phyloP scores from a whole-genome alignment of 1,284 basidiomycete genomes.

The Ceraceosorus guamensis region DNA sequence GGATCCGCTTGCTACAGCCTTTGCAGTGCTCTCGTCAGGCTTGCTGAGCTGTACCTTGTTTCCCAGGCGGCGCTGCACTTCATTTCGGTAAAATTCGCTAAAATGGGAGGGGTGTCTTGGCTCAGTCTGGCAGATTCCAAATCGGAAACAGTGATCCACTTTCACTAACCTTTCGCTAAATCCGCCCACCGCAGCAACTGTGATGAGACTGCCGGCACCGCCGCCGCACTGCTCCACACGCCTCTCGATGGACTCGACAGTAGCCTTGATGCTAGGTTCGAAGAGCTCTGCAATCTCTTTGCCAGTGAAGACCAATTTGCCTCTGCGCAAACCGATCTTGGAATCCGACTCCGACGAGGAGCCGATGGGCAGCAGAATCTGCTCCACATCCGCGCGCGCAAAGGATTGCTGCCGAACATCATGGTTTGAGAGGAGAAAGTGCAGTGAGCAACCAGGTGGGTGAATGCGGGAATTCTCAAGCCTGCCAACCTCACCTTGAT shows the following conservation, averaged over 20 bases:
- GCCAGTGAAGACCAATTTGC: conserved; percentile 12
- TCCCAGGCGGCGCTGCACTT: conserved; percentile 6
- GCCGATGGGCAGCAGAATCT: conserved; percentile 13
- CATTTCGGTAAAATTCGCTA: neutral
- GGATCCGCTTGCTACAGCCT: conserved; percentile 13
- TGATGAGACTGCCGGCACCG: neutral
- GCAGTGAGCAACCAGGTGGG: too few relatives aligned
- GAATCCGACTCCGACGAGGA: conserved; percentile 10
- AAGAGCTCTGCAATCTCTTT: conserved; percentile 12
- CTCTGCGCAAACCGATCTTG: conserved; percentile 9
- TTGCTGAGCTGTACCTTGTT: conserved; percentile 12
- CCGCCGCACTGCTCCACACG: conserved; percentile 5
- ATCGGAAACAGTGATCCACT: neutral
- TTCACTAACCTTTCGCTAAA: conserved; percentile 6
- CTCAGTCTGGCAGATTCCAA: neutral
- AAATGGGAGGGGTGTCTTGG: too few relatives aligned
- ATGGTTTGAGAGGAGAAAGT: too few relatives aligned
- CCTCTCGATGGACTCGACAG: conserved; percentile 7
- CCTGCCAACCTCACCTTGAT: neutral
- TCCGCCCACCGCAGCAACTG: conserved; percentile 11
- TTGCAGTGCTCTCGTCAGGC: conserved; percentile 14
- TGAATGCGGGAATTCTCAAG: neutral
- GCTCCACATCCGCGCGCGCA: conserved; percentile 8
- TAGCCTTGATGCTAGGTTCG: conserved; percentile 12
- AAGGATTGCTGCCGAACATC: conserved; percentile 12